Base-by-base conservation (phyloP, 352 stramenopile species). In the Pythium dissotocum region DNA sequence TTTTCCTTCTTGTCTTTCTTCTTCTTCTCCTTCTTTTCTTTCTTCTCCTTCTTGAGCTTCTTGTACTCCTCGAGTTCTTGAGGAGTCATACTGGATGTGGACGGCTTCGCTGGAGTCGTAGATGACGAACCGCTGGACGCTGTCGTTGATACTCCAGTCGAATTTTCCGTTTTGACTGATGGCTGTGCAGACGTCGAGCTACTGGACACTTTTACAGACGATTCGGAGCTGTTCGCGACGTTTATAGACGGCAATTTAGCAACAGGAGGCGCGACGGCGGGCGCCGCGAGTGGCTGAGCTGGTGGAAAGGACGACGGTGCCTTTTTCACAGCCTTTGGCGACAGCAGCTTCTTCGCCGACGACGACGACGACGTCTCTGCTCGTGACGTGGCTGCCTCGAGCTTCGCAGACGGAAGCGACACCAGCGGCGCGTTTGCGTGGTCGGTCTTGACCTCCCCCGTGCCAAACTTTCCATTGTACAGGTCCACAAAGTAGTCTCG, bases 401-500 rank as follows among this genome's bases (percentile, higher is more conserved):
- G n/a, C 44, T 76, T 78, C 5, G 71, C 44, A 26, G 70, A 64
- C 28, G 63, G 63, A 33, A 67, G 42, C 10, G 40, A 55, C 13
- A 44, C 64, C 1, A 70, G 35, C 44, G 32, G 49, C 30, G 21
- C 46, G 35, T 10, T 16, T 4, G 49, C 28, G 48, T 40, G 26
- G 16, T 44, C 3, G 26, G 54, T 44, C 9, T 40, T 38, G 48
- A 42, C 55, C 12, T 55, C 59, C 2, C 61, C 67, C 24, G 42
- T 56, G 30, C 63, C 76, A 21, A 95, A 75, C 38, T 88, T 87
- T 33, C 82, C 72, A 21, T 90, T 89, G 64, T 87, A 95, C 26
- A 95, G 66, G 38, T 84, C 74, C 5, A 87, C 78, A 62, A 95
- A 95, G 53, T 93, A 92, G 44, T 93, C 88, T 13, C 83, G 78